Evolutionary conservation across 352 stramenopile species (phyloP), one percentile per base, ranked within the genome.

Genomic region (Phytopythium kandeliae): DNA sequence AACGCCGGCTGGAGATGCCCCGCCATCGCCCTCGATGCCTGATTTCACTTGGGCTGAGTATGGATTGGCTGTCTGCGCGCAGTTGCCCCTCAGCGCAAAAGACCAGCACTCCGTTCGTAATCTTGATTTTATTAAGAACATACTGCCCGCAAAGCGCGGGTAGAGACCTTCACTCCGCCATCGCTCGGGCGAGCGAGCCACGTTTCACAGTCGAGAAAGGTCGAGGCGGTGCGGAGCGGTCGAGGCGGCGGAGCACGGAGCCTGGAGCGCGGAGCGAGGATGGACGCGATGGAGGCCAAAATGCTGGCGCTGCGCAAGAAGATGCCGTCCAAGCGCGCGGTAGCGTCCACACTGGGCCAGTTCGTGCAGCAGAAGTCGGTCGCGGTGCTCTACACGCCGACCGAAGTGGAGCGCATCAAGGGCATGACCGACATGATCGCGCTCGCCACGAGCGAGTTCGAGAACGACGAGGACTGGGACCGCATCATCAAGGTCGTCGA

Each of bases 311-410:
- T 65, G 72, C 68, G 71, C 49, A 76, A 75, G 60, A 74, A 74
- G 45, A 83, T 90, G 74, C 79, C 79, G n/a, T 81, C 61, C 58
- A 92, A 86, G 65, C 76, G 79, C 24, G 68, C 75, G 33, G 56
- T 92, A 28, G 74, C 78, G 33, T 71, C 71, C 8, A 71, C 70
- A 10, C 51, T 92, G 44, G 79, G 72, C 41, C 74, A 88, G 47
- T 65, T 90, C 37, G 75, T 92, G 55, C 81, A 92, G 71, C 75
- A 92, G 55, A 92, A 92, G 51, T 74, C 78, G 16, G 78, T 89
- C 31, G 67, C 74, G 3, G 76, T 86, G 48, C 60, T 88, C 31
- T 92, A 89, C 64, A 85, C 75, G 49, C 81, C 80, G 21, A 82
- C 58, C 44, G 74, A 86, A 52, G 71, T 87, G 46, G 73, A 88